Evolutionary conservation across 805 yeast genomes (phyloP).

Genomic region (Suhomyces kilbournensis): DNA sequence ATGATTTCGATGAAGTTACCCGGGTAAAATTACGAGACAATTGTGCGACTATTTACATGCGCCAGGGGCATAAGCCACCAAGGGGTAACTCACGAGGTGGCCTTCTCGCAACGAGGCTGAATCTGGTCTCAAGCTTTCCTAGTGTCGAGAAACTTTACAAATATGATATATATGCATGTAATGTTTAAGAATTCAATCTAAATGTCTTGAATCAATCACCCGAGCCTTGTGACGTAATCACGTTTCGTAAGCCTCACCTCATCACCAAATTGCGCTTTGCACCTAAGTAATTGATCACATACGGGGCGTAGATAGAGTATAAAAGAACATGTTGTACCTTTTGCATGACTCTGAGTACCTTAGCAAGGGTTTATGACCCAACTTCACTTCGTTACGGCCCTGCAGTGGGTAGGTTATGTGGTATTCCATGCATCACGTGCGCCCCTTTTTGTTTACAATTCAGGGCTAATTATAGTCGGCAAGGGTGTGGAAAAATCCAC

Average conservation of each 20-base stretch:
- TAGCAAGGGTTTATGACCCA: neutral
- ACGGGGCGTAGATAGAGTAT: neutral
- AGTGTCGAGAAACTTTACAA: no score
- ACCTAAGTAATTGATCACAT: neutral
- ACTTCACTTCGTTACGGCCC: neutral
- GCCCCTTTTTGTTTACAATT: neutral
- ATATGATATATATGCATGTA: neutral
- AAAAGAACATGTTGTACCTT: neutral
- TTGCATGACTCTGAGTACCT: neutral
- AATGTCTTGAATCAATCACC: neutral
- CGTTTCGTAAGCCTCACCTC: neutral
- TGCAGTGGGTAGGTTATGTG: neutral
- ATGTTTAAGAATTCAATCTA: neutral
- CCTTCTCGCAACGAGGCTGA: no score
- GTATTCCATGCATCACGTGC: neutral
- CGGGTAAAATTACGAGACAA: no score
- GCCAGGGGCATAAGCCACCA: no score
- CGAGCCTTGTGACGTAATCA: neutral
- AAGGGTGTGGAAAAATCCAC: neutral
- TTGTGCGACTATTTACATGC: no score
- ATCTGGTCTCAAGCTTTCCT: no score
- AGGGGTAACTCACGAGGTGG: no score
- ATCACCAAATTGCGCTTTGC: neutral
- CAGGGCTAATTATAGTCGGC: neutral
- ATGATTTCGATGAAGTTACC: no score